Conservation (phyloP, 371 early-diverging fungal genomes). For the Mucor circinelloides region DNA sequence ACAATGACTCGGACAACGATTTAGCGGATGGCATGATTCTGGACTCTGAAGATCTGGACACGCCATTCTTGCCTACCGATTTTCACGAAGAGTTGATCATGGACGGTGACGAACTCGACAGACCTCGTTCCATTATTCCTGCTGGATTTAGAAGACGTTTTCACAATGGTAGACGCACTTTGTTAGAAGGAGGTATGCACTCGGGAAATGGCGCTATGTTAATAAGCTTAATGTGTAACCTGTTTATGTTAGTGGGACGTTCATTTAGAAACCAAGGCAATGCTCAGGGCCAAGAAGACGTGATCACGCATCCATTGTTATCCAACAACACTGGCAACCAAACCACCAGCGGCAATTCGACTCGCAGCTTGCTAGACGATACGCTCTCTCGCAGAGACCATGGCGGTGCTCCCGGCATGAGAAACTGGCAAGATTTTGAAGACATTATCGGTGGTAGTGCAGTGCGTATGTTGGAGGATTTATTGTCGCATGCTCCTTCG, state of each 20-base stretch:
- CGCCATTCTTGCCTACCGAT: slow-evolving; percentile 58
- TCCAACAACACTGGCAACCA: slow-evolving; percentile 40
- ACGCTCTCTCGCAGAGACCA: slow-evolving; percentile 19
- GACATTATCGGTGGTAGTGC: slow-evolving; percentile 73
- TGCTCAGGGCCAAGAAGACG: slow-evolving; percentile 48
- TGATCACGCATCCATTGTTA: slow-evolving; percentile 73
- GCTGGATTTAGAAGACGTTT: slow-evolving; percentile 30
- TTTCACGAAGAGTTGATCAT: slow-evolving; percentile 31
- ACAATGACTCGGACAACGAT: slow-evolving; percentile 49
- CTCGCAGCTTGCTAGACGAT: slow-evolving; percentile 18
- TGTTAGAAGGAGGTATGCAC: slow-evolving; percentile 28
- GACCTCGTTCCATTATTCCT: slow-evolving; percentile 41
- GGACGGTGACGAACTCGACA: slow-evolving; percentile 41
- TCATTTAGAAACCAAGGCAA: slow-evolving; percentile 28
- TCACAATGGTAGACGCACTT: slow-evolving; percentile 25
- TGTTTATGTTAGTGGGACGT: slow-evolving; percentile 20
- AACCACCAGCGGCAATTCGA: slow-evolving; percentile 1
- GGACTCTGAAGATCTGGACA: slow-evolving; percentile 60
- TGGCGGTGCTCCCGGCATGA: slow-evolving; percentile 21
- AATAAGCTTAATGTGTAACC: background rate
- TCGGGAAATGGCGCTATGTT: background rate
- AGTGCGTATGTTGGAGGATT: slow-evolving; percentile 65
- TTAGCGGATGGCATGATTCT: slow-evolving; percentile 47
- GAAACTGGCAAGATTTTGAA: slow-evolving; percentile 69
- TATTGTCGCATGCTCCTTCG: slow-evolving; percentile 58